Percentiles rank a stretch among this genome's conserved stretches.
Evolutionary conservation across 2,329 filamentous ascomycete genomes (phyloP).

Genomic region (Trichocomaceae sp.): DNA sequence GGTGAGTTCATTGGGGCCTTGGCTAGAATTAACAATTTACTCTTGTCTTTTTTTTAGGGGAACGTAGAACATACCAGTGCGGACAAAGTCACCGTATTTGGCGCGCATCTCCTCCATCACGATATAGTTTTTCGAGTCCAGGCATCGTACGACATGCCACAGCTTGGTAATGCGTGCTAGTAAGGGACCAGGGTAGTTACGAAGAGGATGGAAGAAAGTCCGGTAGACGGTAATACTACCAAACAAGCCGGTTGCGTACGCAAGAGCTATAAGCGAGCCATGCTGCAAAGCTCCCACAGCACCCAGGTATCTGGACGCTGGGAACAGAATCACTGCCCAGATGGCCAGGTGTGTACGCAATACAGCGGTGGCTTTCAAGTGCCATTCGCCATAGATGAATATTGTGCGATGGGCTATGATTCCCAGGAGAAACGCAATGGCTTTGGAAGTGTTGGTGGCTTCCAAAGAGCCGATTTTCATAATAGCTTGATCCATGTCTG

Average conservation of each 20-base stretch:
- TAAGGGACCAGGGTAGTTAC: conserved; percentile 16
- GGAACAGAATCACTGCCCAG: neutral
- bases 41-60: neutral
- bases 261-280: neutral
- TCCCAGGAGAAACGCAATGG: neutral
- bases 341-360: neutral
- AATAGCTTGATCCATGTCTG: neutral
- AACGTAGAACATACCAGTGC: conserved; percentile 8
- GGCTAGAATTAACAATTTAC: neutral
- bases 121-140: conserved; percentile 1
- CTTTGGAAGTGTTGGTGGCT: neutral
- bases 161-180: conserved; percentile 18
- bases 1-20: neutral
- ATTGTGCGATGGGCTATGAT: neutral
- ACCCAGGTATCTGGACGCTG: neutral
- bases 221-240: neutral
- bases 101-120: conserved; percentile 11
- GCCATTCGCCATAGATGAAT: conserved; percentile 1
- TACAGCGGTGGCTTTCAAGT: neutral
- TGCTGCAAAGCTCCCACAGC: neutral
- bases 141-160: conserved; percentile 11
- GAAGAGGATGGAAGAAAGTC: neutral
- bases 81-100: conserved; percentile 15
- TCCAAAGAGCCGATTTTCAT: neutral
- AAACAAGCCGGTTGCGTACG: neutral